Evolutionary conservation across 257 asterid species (phyloP), one percentile per base, ranked within the genome.

Genomic region (Paulownia fortunei): DNA sequence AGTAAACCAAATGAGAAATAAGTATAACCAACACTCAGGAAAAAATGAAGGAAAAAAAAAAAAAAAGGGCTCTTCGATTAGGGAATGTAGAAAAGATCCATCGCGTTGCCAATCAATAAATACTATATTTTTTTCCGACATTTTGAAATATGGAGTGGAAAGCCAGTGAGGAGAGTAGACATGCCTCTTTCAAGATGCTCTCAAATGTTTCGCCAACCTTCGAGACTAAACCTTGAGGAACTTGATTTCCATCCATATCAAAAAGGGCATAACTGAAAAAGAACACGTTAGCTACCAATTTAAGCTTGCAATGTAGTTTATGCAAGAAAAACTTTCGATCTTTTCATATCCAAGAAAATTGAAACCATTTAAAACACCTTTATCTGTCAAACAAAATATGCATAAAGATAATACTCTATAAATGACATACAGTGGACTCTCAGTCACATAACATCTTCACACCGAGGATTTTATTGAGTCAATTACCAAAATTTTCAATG

Each of bases 231-330:
- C 88, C 97, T 85, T 92, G 99, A 68, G 96, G 89, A 84, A 96
- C 97, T 89, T 96, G 94, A 76, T 89, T 90, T 19, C 99, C 98
- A 26, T 96, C 97, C 87, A 78, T 87, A 82, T 93, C 99, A 74
- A 84, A 96, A 69, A 96, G 97, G 16, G 97, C 98, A 79, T 96
- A 96, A 82, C 99, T 96, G 93, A 71, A 76, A 75, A 34, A n/a
- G 24, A 39, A 36, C 36, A 67, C 2, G 18, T 65, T 16, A 46
- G 51, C 8, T 58, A 34, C 49, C 76, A 54, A 47, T 75, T 21
- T 36, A 6, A 36, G 13, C 54, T 74, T 18, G 37, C 26, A 30
- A 23, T 19, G 51, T 16, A 63, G 69, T n/a, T 27, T 58, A 72
- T 46, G 69, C 24, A 21, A 23, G 32, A 59, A 71, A 30, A 27